Base-by-base conservation (phyloP, 345 rosid genomes). In the Leavenworthia alabamica region DNA sequence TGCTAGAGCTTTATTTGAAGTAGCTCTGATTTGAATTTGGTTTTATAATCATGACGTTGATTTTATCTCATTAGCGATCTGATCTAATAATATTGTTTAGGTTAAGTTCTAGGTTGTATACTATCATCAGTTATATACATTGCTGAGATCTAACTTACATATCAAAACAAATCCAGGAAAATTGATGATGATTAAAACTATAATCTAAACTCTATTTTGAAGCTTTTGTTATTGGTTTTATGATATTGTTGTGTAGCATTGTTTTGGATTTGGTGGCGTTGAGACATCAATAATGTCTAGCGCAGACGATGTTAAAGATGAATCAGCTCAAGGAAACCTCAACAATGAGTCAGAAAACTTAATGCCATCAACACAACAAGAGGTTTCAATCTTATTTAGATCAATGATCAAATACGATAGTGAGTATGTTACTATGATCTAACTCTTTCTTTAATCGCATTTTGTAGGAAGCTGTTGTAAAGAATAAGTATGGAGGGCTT, bases 401-500 rank as follows among this genome's bases (percentile, higher is more conserved):
- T n/a, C 29, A 22, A 11, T 50, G 28, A n/a, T 51, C 46, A 32
- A 7, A 50, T 26, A 17, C 32, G 5, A 5, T n/a, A 16, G 10
- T 47, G n/a, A n/a, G n/a, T n/a, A n/a, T n/a, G n/a, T n/a, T n/a
- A n/a, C n/a, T n/a, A n/a, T n/a, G n/a, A 54, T 54, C 55, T 23
- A 20, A 27, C 53, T 23, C 29, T 14, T 57, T 66, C 59, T 66
- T 20, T 28, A 12, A 27, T 35, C 60, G 67, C 27, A 7, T 67
- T 44, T 24, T 67, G 44, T 60, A 93, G 99, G 97, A 89, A 66
- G 84, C 76, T 44, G 77, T 37, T 61, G 7, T 94, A 52, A 90
- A 90, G 87, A 88, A 82, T 26, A 94, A 84, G 67, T 94, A 94
- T 54, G 99, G 99, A 68, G 99, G 99, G 55, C 84, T 94, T 31